phyloP scores from a whole-genome alignment of 768 basidiomycete genomes.

The Cystobasidium onofrii region DNA sequence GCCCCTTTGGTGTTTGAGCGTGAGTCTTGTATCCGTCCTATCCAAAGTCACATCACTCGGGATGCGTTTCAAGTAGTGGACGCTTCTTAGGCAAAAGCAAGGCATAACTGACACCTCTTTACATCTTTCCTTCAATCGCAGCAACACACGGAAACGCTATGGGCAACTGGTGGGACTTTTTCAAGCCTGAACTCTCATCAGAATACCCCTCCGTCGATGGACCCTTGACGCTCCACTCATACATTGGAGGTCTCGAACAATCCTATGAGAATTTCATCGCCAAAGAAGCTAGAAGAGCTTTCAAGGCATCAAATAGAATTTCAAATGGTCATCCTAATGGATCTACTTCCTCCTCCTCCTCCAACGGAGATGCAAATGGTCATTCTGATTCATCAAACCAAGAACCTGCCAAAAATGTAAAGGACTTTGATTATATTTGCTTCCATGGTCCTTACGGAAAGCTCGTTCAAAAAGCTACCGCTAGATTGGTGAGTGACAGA shows the following conservation, averaged over 20 bases:
- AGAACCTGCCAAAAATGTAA: slow-evolving; percentile 57
- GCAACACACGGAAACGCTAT: slow-evolving; percentile 94
- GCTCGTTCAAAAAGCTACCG: slow-evolving; percentile 94
- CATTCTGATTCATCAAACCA: not conserved
- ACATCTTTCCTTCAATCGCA: slow-evolving; percentile 44
- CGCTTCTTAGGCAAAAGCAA: no score
- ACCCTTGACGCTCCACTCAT: slow-evolving; percentile 88
- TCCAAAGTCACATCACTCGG: not conserved
- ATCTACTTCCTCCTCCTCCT: no score
- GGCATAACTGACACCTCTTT: slow-evolving; percentile 31
- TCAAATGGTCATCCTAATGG: slow-evolving; percentile 12
- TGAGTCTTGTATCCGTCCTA: slow-evolving; percentile 50
- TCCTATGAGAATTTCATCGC: slow-evolving; percentile 76
- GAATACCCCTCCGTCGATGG: slow-evolving; percentile 97
- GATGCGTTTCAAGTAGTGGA: no score
- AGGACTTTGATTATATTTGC: slow-evolving; percentile 79
- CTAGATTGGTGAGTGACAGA: slow-evolving; percentile 56
- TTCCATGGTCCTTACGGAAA: slow-evolving; percentile 99
- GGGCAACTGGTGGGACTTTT: slow-evolving; percentile 89
- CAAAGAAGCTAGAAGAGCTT: slow-evolving; percentile 58
- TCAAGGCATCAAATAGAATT: slow-evolving; percentile 43
- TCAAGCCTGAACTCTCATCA: slow-evolving; percentile 91
- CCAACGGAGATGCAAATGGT: slow-evolving; percentile 31
- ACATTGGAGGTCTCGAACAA: slow-evolving; percentile 84
- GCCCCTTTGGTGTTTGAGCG: slow-evolving; percentile 92